These are phyloP conservation scores for Mycena sanguinolenta DNA, from an alignment of 768 basidiomycete genomes.

Conservation along the genomic window DNA sequence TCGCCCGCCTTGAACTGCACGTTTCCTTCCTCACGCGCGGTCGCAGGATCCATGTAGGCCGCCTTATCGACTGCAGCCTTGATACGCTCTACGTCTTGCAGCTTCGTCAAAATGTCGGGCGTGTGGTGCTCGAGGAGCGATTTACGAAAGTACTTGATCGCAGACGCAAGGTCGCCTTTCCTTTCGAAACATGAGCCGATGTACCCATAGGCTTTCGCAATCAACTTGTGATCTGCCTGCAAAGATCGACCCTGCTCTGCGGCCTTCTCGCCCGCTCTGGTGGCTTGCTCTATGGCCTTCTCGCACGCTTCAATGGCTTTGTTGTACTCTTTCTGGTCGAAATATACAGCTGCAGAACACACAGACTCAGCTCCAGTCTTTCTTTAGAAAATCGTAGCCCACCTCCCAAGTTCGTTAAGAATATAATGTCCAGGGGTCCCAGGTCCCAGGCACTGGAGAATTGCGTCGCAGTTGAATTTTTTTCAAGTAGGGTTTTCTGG, in stretches of 20 bases:
- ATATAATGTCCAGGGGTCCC: conserved; percentile 94
- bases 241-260: conserved; percentile 93
- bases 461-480: conserved; percentile 76
- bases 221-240: conserved; percentile 93
- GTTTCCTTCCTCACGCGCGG: conserved; percentile 94
- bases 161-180: conserved; percentile 80
- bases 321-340: conserved; percentile 93
- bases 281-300: too few relatives aligned
- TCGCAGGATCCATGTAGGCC: conserved; percentile 89
- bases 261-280: too few relatives aligned
- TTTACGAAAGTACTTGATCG: conserved; percentile 94
- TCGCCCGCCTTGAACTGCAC: conserved; percentile 91
- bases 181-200: conserved; percentile 87
- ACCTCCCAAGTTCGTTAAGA: conserved; percentile 92
- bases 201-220: conserved; percentile 95
- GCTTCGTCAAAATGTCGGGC: too few relatives aligned
- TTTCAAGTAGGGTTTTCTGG: too few relatives aligned
- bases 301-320: conserved; percentile 92
- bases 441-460: conserved; percentile 93
- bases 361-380: conserved; percentile 1
- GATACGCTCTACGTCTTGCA: too few relatives aligned
- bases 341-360: conserved; percentile 90
- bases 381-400: conserved; percentile 36
- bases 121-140: conserved; percentile 97
- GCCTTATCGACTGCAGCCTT: conserved; percentile 83